These are phyloP conservation scores for Rhizophagus clarus DNA, from an alignment of 192 early-diverging fungal genomes.

Conservation along the genomic window DNA sequence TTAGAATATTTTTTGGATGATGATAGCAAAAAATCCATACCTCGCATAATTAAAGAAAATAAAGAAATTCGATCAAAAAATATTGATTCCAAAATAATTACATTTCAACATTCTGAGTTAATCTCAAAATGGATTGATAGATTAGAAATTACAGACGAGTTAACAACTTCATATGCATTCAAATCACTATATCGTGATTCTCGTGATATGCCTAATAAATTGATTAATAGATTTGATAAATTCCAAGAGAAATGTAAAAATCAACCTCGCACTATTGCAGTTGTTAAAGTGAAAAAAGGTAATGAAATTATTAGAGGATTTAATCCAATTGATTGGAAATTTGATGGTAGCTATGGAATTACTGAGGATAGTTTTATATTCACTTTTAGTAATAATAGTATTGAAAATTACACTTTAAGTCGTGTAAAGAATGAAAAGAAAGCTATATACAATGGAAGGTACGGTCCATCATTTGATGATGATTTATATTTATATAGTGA, in stretches of 20 bases:
- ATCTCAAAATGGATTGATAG: slow-evolving; percentile 17
- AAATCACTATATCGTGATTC: background rate
- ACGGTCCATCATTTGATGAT: no score
- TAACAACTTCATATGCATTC: background rate
- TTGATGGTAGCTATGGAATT: background rate
- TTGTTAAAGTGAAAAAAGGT: background rate
- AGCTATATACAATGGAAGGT: background rate
- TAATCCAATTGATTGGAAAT: slow-evolving; percentile 18
- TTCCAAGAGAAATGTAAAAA: background rate
- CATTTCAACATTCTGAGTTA: background rate
- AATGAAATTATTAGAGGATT: slow-evolving; percentile 12
- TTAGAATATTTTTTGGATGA: background rate
- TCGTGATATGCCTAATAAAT: background rate
- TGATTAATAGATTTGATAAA: no score
- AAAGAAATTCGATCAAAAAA: no score
- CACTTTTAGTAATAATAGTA: background rate
- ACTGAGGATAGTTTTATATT: background rate
- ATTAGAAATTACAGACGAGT: background rate
- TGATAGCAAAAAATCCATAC: no score
- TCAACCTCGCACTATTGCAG: background rate
- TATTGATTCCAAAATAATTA: background rate
- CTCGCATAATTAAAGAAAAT: no score
- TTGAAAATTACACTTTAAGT: background rate
- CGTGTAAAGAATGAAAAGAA: background rate
- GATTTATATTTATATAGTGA: no score